phyloP scores from a whole-genome alignment of 2,329 filamentous ascomycete species.

The Colletotrichum sp. region DNA sequence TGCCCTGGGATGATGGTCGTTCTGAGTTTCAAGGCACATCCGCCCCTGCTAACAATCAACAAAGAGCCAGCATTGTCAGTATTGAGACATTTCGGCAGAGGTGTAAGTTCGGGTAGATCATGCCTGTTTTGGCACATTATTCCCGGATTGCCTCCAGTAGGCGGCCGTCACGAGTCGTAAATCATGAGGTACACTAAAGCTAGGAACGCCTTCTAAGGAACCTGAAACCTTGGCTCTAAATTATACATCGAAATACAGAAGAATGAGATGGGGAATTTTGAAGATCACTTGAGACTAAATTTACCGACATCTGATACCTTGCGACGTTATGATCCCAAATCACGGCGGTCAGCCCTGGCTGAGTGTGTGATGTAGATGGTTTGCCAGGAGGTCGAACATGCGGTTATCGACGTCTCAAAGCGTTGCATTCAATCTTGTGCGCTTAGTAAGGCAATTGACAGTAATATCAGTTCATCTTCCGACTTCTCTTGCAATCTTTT shows the following conservation, averaged over 20 bases:
- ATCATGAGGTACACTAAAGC: fast-evolving
- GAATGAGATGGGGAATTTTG: background rate
- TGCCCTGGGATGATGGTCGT: background rate
- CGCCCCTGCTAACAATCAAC: background rate
- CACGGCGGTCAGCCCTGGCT: background rate
- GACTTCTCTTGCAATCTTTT: background rate
- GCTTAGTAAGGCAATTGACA: background rate
- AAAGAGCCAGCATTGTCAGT: background rate
- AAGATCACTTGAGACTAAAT: background rate
- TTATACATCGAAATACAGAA: background rate
- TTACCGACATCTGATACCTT: background rate
- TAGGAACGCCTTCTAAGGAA: background rate
- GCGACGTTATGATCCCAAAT: background rate
- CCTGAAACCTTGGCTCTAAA: background rate
- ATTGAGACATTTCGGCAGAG: background rate
- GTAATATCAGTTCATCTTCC: background rate
- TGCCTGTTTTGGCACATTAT: background rate
- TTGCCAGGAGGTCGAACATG: background rate
- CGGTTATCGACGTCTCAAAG: background rate
- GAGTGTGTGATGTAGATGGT: background rate
- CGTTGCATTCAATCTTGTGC: background rate
- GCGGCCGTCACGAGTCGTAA: background rate
- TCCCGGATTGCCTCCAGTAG: background rate
- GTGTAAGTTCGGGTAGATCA: background rate
- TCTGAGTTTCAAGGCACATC: background rate